Conservation (phyloP, 768 basidiomycete species). For the Psilocybe subaeruginosa region DNA sequence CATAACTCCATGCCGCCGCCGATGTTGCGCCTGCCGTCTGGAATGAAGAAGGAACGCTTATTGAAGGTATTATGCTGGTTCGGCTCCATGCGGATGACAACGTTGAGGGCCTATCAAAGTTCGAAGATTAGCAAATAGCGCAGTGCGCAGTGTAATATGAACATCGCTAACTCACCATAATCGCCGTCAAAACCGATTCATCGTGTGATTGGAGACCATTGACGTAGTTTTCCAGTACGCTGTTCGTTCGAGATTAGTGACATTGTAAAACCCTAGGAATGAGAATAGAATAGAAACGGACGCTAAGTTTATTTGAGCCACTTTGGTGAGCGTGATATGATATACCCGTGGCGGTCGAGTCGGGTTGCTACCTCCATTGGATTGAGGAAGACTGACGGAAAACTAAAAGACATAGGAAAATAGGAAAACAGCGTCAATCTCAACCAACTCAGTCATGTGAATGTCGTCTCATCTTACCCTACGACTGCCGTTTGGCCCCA, state of each 20-base stretch:
- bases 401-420: slow-evolving; percentile 46
- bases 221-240: slow-evolving; percentile 62
- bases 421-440: background rate
- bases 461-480: slow-evolving; percentile 40
- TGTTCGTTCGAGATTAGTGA: slow-evolving; percentile 25
- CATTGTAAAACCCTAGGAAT: background rate
- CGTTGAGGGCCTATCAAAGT: slow-evolving; percentile 61
- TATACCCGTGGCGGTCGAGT: slow-evolving; percentile 61
- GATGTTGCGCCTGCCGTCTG: slow-evolving; percentile 51
- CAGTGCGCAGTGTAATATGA: background rate
- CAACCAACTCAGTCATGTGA: background rate
- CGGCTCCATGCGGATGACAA: slow-evolving; percentile 77
- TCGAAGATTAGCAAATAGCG: background rate
- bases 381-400: slow-evolving; percentile 52
- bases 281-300: slow-evolving; percentile 15
- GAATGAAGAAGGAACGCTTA: slow-evolving; percentile 74
- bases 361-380: slow-evolving; percentile 34
- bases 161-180: slow-evolving; percentile 49
- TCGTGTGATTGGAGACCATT: slow-evolving; percentile 63
- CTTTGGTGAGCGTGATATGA: slow-evolving; percentile 61
- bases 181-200: slow-evolving; percentile 53
- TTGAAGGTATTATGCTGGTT: slow-evolving; percentile 71
- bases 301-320: slow-evolving; percentile 41
- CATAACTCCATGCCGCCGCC: slow-evolving; percentile 70
- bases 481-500: slow-evolving; percentile 50